Conservation (phyloP, 345 rosid genomes). For the Rhizophora mangle region DNA sequence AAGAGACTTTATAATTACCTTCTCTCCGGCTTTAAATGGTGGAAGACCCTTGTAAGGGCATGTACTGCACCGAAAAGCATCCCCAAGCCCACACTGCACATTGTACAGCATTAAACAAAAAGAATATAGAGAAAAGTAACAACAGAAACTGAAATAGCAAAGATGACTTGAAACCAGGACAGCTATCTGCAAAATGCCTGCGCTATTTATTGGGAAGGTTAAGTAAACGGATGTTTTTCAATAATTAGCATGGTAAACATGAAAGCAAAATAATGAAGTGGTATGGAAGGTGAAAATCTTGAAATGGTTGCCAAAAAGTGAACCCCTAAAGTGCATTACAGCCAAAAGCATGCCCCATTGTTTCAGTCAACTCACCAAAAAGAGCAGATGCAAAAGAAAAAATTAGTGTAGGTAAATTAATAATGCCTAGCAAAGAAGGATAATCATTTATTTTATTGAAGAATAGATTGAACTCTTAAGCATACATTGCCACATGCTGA, state of each 20-base stretch:
- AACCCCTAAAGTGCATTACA: background rate
- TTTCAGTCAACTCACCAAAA: too few relatives aligned
- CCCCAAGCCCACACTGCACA: conserved; percentile 88
- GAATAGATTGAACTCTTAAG: background rate
- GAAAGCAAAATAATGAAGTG: background rate
- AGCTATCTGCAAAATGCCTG: too few relatives aligned
- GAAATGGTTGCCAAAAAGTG: background rate
- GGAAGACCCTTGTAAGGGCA: conserved; percentile 97
- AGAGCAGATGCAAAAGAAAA: too few relatives aligned
- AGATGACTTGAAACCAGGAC: too few relatives aligned
- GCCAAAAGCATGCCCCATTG: background rate
- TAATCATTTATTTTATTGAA: too few relatives aligned
- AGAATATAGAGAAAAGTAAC: background rate
- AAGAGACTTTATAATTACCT: conserved; percentile 43
- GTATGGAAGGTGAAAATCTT: background rate
- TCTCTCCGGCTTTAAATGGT: conserved; percentile 82
- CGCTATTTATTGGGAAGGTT: too few relatives aligned
- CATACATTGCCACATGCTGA: conserved; percentile 93
- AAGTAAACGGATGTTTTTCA: too few relatives aligned
- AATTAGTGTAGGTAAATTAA: too few relatives aligned
- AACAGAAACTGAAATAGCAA: too few relatives aligned
- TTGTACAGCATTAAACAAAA: conserved; percentile 20
- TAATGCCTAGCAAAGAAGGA: too few relatives aligned
- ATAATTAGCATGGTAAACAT: background rate
- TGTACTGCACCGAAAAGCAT: conserved; percentile 91